These are phyloP conservation scores for Coemansia asiatica DNA, from an alignment of 192 early-diverging fungal genomes.

Conservation along the genomic window DNA sequence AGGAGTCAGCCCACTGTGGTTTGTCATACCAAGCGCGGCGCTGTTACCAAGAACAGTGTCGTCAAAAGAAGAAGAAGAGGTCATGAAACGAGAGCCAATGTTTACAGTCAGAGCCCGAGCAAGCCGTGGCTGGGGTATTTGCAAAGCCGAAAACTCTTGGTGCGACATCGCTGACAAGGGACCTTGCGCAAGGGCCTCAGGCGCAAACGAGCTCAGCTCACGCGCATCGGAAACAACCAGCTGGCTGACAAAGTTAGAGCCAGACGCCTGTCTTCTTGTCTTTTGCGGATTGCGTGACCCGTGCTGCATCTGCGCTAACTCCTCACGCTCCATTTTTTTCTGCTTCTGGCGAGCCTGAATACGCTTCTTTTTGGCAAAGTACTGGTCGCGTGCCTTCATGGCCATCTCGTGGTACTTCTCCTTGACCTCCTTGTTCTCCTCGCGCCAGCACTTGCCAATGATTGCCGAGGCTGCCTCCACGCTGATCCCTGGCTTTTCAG, in stretches of 20 bases:
- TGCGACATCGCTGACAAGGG: constrained; percentile 5
- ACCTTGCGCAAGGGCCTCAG: constrained; percentile 25
- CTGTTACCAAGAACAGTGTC: neutral
- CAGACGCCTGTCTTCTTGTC: neutral
- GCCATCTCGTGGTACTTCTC: constrained; percentile 24
- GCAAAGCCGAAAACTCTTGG: neutral
- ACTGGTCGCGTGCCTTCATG: constrained; percentile 20
- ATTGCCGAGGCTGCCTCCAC: constrained; percentile 32
- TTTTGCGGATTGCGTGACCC: constrained; percentile 1
- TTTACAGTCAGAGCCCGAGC: constrained; percentile 16
- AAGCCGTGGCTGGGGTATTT: constrained; percentile 2
- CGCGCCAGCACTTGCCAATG: constrained; percentile 38
- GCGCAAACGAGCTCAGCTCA: constrained; percentile 33
- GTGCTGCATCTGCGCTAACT: neutral
- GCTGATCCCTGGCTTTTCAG: constrained; percentile 19
- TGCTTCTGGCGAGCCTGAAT: constrained; percentile 22
- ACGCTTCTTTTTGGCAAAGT: constrained; percentile 50
- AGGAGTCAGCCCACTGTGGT: constrained; percentile 4
- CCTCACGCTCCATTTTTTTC: constrained; percentile 33
- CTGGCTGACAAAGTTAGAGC: neutral
- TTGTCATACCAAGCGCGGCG: neutral
- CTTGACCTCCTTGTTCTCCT: constrained; percentile 25
- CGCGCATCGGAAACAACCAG: constrained; percentile 20
- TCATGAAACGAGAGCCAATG: neutral
- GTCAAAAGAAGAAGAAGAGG: neutral